phyloP scores from a whole-genome alignment of 768 basidiomycete genomes.

The Mycena chlorophos region DNA sequence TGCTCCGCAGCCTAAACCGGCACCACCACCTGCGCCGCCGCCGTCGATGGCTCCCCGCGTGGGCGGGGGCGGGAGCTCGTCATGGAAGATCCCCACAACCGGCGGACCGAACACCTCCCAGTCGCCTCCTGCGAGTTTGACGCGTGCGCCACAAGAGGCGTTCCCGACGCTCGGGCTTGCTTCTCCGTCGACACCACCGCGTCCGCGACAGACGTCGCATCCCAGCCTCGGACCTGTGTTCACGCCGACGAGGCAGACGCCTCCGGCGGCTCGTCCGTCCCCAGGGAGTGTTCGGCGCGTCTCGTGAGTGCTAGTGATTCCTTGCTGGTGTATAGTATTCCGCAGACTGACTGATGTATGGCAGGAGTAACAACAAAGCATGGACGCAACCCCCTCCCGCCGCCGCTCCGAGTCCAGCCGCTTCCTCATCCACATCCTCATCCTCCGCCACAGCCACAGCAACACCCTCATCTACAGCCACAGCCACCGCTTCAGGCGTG shows the following conservation, averaged over 20 bases:
- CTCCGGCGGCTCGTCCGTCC: conserved; percentile 27
- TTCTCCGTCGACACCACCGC: conserved; percentile 22
- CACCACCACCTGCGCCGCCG: conserved; percentile 9
- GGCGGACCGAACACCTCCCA: conserved; percentile 12
- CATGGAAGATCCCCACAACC: conserved; percentile 18
- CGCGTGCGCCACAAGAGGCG: conserved; percentile 26
- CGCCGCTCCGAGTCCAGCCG: conserved; percentile 33
- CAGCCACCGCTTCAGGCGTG: conserved; percentile 27
- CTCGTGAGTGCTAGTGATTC: background rate
- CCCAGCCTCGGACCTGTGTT: conserved; percentile 64
- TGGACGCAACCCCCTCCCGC: conserved; percentile 64
- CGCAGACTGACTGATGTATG: background rate
- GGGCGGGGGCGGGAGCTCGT: conserved; percentile 15
- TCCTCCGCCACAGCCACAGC: conserved; percentile 27
- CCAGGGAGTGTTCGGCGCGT: conserved; percentile 37
- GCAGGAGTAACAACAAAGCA: conserved; percentile 48
- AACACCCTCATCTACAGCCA: background rate
- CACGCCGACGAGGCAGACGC: conserved; percentile 51
- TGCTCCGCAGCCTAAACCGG: background rate
- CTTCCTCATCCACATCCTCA: conserved; percentile 6
- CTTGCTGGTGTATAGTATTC: background rate
- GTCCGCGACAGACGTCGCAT: conserved; percentile 29
- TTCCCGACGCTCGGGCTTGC: conserved; percentile 17
- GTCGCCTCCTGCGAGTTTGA: conserved; percentile 8
- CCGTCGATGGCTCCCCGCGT: no score